phyloP scores from a whole-genome alignment of 306 rosid genomes.

The Malus asiatica region DNA sequence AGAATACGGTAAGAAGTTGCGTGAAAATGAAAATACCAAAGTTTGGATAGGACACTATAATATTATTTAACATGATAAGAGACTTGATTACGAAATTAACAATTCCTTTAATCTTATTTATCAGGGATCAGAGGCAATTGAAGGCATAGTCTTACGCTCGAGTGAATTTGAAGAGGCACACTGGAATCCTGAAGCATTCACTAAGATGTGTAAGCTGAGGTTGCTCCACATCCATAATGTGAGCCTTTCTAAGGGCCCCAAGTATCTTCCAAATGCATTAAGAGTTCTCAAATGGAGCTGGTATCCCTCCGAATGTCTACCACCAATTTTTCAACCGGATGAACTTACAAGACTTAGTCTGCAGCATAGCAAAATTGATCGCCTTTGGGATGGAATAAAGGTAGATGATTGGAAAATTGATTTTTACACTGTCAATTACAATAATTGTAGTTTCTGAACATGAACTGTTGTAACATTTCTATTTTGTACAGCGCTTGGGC shows the following conservation, averaged over 20 bases:
- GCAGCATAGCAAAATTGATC: not conserved
- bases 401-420: not conserved
- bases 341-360: not conserved
- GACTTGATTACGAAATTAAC: no score
- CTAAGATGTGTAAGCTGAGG: slow-evolving; percentile 11
- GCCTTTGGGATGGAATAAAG: slow-evolving; percentile 3
- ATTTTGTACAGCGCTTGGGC: no score
- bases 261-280: not conserved
- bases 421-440: not conserved
- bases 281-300: not conserved
- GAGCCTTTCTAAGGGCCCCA: not conserved
- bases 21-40: no score
- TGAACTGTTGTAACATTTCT: not conserved
- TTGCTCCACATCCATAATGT: not conserved
- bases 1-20: no score
- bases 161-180: not conserved
- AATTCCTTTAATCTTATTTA: accelerated
- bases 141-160: not conserved
- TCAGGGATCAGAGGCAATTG: no score
- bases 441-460: no score
- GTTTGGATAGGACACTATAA: no score
- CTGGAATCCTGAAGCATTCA: not conserved
- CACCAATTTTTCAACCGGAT: not conserved
- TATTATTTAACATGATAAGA: no score
- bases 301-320: not conserved